A percentile compares a stretch with the other conserved stretches of the same genome.
phyloP scores from a whole-genome alignment of 75 land plant species.

The Isoetes taiwanensis region DNA sequence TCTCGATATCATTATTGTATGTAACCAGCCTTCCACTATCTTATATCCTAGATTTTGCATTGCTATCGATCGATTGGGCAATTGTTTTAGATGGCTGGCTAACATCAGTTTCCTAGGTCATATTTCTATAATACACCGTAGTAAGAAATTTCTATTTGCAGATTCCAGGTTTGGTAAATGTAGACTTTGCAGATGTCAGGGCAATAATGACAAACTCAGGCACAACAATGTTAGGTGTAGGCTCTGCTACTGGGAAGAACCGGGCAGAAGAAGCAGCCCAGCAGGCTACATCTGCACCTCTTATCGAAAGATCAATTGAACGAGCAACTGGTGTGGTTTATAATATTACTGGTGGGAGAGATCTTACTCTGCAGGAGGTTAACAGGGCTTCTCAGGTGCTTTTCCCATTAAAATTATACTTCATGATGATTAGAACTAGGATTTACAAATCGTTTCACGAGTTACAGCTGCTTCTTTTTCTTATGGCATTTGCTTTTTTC shows the following conservation, averaged over 20 bases:
- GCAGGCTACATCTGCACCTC: constrained; percentile 88
- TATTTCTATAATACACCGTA: neutral
- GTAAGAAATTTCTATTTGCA: constrained; percentile 21
- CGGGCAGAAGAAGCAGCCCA: constrained; percentile 95
- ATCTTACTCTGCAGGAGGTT: constrained; percentile 89
- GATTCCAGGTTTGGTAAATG: constrained; percentile 95
- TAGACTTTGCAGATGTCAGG: constrained; percentile 94
- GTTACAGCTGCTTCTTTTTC: neutral
- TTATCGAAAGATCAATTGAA: constrained; percentile 81
- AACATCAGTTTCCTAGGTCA: too few relatives aligned
- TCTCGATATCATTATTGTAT: constrained; percentile 90
- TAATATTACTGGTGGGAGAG: constrained; percentile 91
- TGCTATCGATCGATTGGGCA: neutral
- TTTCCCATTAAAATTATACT: neutral
- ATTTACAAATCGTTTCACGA: neutral
- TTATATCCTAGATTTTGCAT: neutral
- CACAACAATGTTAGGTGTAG: constrained; percentile 92
- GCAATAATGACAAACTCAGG: constrained; percentile 90
- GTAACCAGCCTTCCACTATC: constrained; percentile 2
- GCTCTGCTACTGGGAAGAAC: constrained; percentile 80
- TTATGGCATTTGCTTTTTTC: neutral
- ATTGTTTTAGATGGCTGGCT: too few relatives aligned
- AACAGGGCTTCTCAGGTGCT: constrained; percentile 83
- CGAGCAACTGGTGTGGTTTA: constrained; percentile 91
- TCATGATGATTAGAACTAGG: neutral